Base-by-base conservation (phyloP, 1,284 basidiomycete species). In the Leccinum ponderosum region DNA sequence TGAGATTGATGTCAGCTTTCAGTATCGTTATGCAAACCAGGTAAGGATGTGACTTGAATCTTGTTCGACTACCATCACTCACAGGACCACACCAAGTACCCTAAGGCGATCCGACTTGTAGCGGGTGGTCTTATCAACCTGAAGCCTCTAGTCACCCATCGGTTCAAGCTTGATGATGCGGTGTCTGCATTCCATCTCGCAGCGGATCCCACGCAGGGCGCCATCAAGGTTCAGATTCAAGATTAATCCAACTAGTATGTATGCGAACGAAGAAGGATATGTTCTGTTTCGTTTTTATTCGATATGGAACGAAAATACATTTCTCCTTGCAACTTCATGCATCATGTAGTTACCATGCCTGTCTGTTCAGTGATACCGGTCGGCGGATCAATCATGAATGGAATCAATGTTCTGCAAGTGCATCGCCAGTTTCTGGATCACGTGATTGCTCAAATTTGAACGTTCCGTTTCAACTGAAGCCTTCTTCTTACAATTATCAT, bases 61-160 rank as follows among this genome's bases (percentile, higher is more conserved):
- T 14, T 1, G 27, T 55, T 35, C 29, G 22, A 37, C 17, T 37
- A 35, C 11, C 22, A 14, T 31, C 17, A 1, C 33, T 65, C 9
- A 60, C 17, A 29, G n/a, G 9, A 27, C 33, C 29, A 25, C 2
- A 37, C 29, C 14, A 39, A 86, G 81, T 93, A 93, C 75, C 92
- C 92, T 17, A 90, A 90, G 72, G 92, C 92, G 3, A 88, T 94
- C 68, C 83, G 91, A 12, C 84, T 94, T 25, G 83, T 95, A 17
- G 81, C 86, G 48, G 83, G 83, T 27, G 89, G 91, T 15, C 76
- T 93, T 55, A 87, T 94, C 71, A 78, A 93, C 70, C 74, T 94
- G 68, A 90, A 91, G 71, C 89, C 90, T 54, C 81, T 94, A 8
- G 92, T 95, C 17, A 94, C 93, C n/a, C 90, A 93, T 68, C 82